Base-by-base conservation (phyloP, 192 early-diverging fungal species). In the Backusella tarrabulga region DNA sequence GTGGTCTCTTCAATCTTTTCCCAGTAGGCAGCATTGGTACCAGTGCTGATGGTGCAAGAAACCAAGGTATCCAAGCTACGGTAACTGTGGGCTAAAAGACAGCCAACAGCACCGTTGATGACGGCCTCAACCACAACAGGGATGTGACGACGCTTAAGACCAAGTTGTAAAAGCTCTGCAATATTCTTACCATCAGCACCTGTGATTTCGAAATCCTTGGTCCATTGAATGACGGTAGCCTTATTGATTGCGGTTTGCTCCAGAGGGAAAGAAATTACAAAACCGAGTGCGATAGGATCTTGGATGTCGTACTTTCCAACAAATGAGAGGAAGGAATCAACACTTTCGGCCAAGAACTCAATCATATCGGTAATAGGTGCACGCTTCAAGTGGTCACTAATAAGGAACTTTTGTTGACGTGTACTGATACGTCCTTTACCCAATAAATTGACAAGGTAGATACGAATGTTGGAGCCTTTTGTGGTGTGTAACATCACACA, bases 1-100 rank as follows among this genome's bases (percentile, higher is more conserved):
- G 81, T 76, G 6, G 68, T 76, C 67, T 87, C 88, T 19, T 84
- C 83, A n/a, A 93, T 76, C 52, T 90, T 85, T 82, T 99, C 97
- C 78, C 93, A 91, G 86, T 98, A 99, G 12, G 95, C 95, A 46
- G 94, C 95, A 82, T 99, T 99, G 74, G 95, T 95, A 66, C 97
- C 97, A 35, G 95, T 99, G 71, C 97, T 96, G 38, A 97, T 86
- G 78, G 96, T 98, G 41, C 94, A 93, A 54, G 93, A 93, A 76
- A 96, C 83, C 73, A 90, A 77, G 40, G 38, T 40, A 40, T 40
- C 38, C 38, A 40, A 11, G 38, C 38, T 40, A 40, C 38, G 38
- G 11, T 40, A 98, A n/a, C 91, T 92, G 76, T 97, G 92, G 34
- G 95, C 91, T 73, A 97, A 88, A 60, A 98, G 85, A 9, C 95